Evolutionary conservation across 805 yeast species (phyloP).

Genomic region (Candida taoyuanica): DNA sequence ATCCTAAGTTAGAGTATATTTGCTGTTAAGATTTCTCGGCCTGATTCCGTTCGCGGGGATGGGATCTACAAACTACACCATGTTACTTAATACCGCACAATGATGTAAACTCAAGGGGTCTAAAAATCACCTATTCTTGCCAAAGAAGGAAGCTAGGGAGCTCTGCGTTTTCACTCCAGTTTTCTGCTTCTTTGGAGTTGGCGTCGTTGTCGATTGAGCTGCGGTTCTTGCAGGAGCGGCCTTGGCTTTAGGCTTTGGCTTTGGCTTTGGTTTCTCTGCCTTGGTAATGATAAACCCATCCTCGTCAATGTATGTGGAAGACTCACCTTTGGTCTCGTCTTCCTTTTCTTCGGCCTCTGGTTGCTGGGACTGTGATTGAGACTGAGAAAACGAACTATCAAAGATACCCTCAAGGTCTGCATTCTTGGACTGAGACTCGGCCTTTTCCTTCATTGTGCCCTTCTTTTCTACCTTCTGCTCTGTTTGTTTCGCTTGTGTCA

Average conservation of each 20-base stretch:
- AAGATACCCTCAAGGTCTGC: slow-evolving; percentile 21
- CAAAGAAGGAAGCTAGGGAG: slow-evolving; percentile 46
- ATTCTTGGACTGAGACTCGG: slow-evolving; percentile 4
- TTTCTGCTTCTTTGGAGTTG: slow-evolving; percentile 17
- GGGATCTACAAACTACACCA: too few relatives aligned
- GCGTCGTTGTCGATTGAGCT: slow-evolving; percentile 4
- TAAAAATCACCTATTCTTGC: slow-evolving; percentile 28
- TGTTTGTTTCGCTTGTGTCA: slow-evolving; percentile 2
- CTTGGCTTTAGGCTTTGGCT: slow-evolving; percentile 17
- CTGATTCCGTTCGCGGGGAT: neutral
- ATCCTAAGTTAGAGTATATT: too few relatives aligned
- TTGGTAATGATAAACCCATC: slow-evolving; percentile 47
- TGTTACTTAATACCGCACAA: too few relatives aligned
- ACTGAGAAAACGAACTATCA: slow-evolving; percentile 18
- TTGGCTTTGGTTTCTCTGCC: slow-evolving; percentile 20
- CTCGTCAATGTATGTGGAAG: slow-evolving; percentile 36
- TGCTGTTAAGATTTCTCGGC: neutral
- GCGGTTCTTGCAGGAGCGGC: slow-evolving; percentile 1
- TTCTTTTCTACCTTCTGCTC: too few relatives aligned
- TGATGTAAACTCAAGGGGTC: too few relatives aligned
- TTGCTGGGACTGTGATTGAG: slow-evolving; percentile 11
- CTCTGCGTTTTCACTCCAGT: slow-evolving; percentile 35
- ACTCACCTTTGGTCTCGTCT: slow-evolving; percentile 11
- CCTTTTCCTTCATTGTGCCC: neutral
- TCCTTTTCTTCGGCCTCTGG: neutral